Evolutionary conservation across 2,329 filamentous ascomycete species (phyloP), one percentile per base, ranked within the genome.

Genomic region (Cladophialophora psammophila): DNA sequence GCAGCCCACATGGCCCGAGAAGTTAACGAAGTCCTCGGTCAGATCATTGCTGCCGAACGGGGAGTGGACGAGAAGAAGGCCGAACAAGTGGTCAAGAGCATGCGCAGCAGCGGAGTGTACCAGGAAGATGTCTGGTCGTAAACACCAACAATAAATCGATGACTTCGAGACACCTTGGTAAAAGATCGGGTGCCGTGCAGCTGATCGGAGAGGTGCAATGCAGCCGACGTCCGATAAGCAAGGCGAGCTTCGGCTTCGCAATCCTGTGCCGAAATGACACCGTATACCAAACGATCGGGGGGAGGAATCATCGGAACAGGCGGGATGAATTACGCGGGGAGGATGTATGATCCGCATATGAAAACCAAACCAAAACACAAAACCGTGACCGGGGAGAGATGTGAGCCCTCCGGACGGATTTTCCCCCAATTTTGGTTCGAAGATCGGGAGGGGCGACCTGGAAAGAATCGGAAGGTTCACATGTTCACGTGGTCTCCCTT

Each of bases 1-100:
- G 96, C 96, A 0, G 92, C 95, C 64, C 94, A 97, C 83, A 97
- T 97, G 94, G 94, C 94, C 55, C 90, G 94, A 65, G 94, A 96
- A 78, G 93, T 97, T 75, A 97, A 96, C 78, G 85, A 90, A 31
- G 88, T 93, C n/a, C 85, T 99, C 52, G 90, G 86, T 32, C 90
- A 96, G 77, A 96, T 98, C 76, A 90, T 99, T 73, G 85, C 93
- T 32, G 88, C 94, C 77, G 87, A 96, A 79, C 88, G 95, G 62
- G 91, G 91, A 59, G 86, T 98, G 66, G 85, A 92, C 1, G 90
- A 94, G 75, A 84, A 90, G 71, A 97, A 97, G 86, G 95, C 88
- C 13, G 95, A 99, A 81, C 94, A 98, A 77, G 90, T 97, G 75
- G 93, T 99, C 68, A 99, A 98, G 87, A 90, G 90, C 74, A 97